Evolutionary conservation across 306 rosid species (phyloP).

Genomic region (Casuarina cunninghamiana): DNA sequence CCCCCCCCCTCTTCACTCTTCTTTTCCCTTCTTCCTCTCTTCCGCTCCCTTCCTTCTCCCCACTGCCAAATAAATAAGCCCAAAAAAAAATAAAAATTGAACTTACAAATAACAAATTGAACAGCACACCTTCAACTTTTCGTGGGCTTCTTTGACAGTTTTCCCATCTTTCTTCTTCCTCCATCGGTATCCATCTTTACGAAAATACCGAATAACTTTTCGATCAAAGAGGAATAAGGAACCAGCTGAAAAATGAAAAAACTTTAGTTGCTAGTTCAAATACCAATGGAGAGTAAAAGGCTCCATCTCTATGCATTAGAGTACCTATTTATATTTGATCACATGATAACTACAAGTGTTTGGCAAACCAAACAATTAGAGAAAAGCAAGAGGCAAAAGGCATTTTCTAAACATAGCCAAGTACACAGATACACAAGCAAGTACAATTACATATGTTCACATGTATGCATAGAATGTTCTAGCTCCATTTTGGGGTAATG

Average conservation of each 20-base stretch:
- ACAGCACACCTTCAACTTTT: slow-evolving; percentile 91
- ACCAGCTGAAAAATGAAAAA: slow-evolving; percentile 52
- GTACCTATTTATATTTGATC: neutral
- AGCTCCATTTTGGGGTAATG: neutral
- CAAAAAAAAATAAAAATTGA: slow-evolving; percentile 33
- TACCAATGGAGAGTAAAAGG: neutral
- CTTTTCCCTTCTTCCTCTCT: no score
- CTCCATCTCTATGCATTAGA: neutral
- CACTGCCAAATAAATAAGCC: neutral
- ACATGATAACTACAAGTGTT: neutral
- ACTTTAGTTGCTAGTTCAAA: slow-evolving; percentile 7
- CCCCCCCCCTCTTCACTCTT: no score
- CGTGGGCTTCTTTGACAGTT: slow-evolving; percentile 81
- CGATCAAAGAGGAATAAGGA: slow-evolving; percentile 73
- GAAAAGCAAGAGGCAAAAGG: neutral
- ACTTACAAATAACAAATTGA: slow-evolving; percentile 66
- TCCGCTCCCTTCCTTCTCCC: neutral
- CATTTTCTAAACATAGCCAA: neutral
- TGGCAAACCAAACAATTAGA: neutral
- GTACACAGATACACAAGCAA: neutral
- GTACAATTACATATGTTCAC: neutral
- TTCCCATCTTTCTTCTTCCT: slow-evolving; percentile 84
- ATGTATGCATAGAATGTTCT: neutral
- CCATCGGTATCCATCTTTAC: slow-evolving; percentile 85
- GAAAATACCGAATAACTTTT: slow-evolving; percentile 68